Evolutionary conservation across 305 asterid genomes (phyloP).

Genomic region (Fraxinus nigra): DNA sequence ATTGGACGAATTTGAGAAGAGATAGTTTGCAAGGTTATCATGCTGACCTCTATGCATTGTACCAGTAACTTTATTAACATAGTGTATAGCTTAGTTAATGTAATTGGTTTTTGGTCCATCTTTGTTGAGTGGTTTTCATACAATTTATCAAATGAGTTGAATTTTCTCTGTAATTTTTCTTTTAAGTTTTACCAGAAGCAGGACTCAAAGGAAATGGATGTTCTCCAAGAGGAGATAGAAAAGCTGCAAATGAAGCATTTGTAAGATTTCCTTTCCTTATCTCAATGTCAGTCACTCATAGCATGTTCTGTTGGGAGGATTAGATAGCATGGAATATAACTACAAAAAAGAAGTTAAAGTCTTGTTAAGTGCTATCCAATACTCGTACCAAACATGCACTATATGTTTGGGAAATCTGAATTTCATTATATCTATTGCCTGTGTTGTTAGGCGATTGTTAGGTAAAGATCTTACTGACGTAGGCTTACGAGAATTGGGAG

Average conservation of each 20-base stretch:
- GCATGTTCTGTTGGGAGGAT: background rate
- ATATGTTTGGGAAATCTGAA: background rate
- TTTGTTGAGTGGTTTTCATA: background rate
- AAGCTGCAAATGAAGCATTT: constrained; percentile 43
- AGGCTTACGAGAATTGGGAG: constrained; percentile 49
- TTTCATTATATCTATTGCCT: background rate
- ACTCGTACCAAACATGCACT: background rate
- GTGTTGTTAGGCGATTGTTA: constrained; percentile 44
- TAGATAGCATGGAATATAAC: background rate
- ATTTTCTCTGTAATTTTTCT: background rate
- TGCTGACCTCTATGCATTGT: background rate
- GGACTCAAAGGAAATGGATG: constrained; percentile 45
- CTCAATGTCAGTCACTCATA: background rate
- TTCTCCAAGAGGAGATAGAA: constrained; percentile 49
- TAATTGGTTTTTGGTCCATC: background rate
- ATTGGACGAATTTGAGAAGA: background rate
- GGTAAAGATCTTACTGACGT: constrained; percentile 56
- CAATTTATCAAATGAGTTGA: constrained; percentile 1
- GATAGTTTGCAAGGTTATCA: background rate
- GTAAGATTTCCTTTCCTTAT: constrained; percentile 39
- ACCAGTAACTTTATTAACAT: background rate
- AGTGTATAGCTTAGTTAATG: background rate
- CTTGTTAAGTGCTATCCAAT: background rate
- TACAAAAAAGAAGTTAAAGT: background rate
- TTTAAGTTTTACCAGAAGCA: constrained; percentile 24